phyloP scores from a whole-genome alignment of 75 land plant species.

The Cunninghamia lanceolata region DNA sequence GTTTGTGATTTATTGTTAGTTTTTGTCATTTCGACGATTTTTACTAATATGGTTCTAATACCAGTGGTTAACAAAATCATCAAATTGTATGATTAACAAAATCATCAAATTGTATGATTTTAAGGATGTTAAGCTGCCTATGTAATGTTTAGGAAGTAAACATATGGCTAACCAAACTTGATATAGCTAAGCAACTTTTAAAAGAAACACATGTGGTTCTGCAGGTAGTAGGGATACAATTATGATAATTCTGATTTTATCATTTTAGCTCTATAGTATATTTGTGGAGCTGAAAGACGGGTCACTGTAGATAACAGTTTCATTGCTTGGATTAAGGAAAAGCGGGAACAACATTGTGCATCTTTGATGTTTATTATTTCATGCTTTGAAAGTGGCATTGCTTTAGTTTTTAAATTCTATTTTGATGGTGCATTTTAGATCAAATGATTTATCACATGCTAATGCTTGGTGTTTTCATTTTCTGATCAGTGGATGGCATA shows the following conservation, averaged over 20 bases:
- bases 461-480: not conserved
- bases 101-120: not conserved
- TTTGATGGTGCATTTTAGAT: not conserved
- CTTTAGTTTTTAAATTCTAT: not conserved
- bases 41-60: not conserved
- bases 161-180: not conserved
- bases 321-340: not conserved
- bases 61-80: not conserved
- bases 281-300: not conserved
- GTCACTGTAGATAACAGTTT: not conserved
- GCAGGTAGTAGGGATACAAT: not conserved
- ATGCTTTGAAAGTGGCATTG: not conserved
- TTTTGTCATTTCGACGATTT: no score
- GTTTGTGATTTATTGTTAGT: no score
- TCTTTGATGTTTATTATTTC: not conserved
- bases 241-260: not conserved
- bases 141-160: not conserved
- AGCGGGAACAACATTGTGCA: not conserved
- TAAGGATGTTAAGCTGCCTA: not conserved
- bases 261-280: not conserved
- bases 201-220: not conserved
- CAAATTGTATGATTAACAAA: not conserved
- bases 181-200: not conserved
- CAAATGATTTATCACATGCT: not conserved
- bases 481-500: slow-evolving; percentile 78